Conservation (phyloP, 345 rosid genomes). For the Sonneratia alba region DNA sequence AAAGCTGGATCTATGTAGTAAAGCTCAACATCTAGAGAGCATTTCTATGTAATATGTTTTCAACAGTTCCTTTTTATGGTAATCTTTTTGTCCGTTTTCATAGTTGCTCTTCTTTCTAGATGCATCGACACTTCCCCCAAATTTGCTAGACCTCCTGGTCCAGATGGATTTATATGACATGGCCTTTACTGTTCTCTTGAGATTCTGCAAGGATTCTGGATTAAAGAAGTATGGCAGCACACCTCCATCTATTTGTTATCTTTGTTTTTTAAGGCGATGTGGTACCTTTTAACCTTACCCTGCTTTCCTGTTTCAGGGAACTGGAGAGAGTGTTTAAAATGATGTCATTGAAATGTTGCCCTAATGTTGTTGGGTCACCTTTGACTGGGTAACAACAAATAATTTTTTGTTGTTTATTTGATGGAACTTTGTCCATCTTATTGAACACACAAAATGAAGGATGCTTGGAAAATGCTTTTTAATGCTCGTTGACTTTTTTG, state of each 20-base stretch:
- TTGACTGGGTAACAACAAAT: slow-evolving; percentile 22
- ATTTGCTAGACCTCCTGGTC: slow-evolving; percentile 72
- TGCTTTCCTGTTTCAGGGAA: slow-evolving; percentile 42
- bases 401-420: background rate
- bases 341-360: slow-evolving; percentile 81
- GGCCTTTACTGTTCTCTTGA: slow-evolving; percentile 71
- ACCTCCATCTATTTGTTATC: background rate
- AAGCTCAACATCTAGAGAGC: background rate
- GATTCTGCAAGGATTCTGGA: slow-evolving; percentile 70
- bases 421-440: background rate
- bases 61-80: background rate
- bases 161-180: slow-evolving; percentile 66
- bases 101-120: slow-evolving; percentile 25
- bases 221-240: slow-evolving; percentile 42
- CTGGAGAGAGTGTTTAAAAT: slow-evolving; percentile 71
- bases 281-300: background rate
- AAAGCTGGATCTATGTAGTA: background rate
- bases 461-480: background rate
- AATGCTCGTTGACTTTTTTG: background rate
- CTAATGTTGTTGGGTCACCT: slow-evolving; percentile 35
- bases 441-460: background rate
- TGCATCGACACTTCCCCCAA: slow-evolving; percentile 42
- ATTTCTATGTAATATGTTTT: background rate
- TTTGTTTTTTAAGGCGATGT: slow-evolving; percentile 13
- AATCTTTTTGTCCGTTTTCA: background rate